A percentile compares a stretch with the other conserved stretches of the same genome.
Evolutionary conservation across 2,329 filamentous ascomycete genomes (phyloP).

Genomic region (Cladosporium sp.): DNA sequence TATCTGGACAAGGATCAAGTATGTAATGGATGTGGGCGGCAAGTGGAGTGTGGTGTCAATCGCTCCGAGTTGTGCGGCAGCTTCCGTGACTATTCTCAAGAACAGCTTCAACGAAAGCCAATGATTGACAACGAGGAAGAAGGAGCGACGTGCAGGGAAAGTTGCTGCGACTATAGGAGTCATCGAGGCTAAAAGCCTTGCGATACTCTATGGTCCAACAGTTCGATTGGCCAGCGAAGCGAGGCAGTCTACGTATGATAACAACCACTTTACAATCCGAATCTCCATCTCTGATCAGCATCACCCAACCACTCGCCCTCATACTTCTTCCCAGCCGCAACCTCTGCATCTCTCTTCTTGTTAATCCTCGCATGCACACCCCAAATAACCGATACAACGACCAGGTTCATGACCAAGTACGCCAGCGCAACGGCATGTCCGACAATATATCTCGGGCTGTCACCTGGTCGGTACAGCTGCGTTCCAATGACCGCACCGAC

Average conservation of each 20-base stretch:
- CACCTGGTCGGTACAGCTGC: slow-evolving; percentile 65
- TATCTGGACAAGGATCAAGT: background rate
- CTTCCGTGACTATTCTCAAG: background rate
- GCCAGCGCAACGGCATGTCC: slow-evolving; percentile 68
- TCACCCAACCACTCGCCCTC: slow-evolving; percentile 62
- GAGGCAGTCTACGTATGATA: background rate
- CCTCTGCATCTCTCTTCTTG: slow-evolving; percentile 48
- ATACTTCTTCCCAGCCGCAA: slow-evolving; percentile 52
- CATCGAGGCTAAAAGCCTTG: too few relatives aligned
- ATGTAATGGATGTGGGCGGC: background rate
- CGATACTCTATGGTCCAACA: background rate
- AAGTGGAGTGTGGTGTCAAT: background rate
- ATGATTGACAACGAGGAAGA: background rate
- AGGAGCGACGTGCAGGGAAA: background rate
- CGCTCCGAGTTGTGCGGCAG: background rate
- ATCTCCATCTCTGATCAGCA: slow-evolving; percentile 66
- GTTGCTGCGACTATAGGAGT: background rate
- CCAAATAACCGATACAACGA: slow-evolving; percentile 57
- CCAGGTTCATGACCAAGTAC: slow-evolving; percentile 62
- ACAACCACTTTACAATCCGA: slow-evolving; percentile 37
- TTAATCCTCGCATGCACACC: slow-evolving; percentile 62
- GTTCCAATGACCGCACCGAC: slow-evolving; percentile 69
- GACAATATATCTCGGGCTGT: slow-evolving; percentile 64
- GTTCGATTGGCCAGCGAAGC: background rate
- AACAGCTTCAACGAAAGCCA: background rate